These are phyloP conservation scores for Quillaja saponaria DNA, from an alignment of 306 rosid species.

Conservation along the genomic window DNA sequence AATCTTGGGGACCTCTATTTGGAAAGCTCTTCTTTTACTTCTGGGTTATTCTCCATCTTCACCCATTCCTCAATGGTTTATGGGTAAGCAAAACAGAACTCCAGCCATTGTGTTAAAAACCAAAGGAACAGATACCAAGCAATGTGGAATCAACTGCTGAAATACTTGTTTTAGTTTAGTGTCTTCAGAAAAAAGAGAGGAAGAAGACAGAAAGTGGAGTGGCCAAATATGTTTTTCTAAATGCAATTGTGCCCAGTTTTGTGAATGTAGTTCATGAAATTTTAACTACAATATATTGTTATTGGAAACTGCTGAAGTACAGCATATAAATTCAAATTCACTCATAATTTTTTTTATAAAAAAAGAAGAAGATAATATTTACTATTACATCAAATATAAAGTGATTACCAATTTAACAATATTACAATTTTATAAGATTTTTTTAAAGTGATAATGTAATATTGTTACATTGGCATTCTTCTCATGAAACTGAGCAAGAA, in stretches of 20 bases:
- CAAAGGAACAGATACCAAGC: conserved; percentile 82
- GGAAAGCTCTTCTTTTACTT: conserved; percentile 96
- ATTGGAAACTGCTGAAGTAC: conserved; percentile 28
- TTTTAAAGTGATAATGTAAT: too few species aligned
- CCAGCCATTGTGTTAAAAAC: conserved; percentile 89
- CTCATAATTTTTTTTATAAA: conserved; percentile 28
- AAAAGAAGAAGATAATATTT: too few species aligned
- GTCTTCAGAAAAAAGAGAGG: conserved; percentile 52
- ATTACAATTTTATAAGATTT: too few species aligned
- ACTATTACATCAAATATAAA: too few species aligned
- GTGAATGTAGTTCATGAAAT: conserved; percentile 45
- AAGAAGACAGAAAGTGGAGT: conserved; percentile 31
- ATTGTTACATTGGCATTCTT: too few species aligned
- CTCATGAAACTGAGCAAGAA: too few species aligned
- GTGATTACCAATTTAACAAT: too few species aligned
- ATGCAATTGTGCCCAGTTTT: conserved; percentile 52
- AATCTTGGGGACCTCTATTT: conserved; percentile 95
- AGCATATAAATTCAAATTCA: conserved; percentile 27
- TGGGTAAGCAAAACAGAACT: conserved; percentile 96
- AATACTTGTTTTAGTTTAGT: conserved; percentile 29
- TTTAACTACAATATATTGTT: conserved; percentile 33
- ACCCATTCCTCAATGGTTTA: conserved; percentile 97
- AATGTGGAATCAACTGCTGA: conserved; percentile 91
- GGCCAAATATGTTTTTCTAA: conserved; percentile 27
- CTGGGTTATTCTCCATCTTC: conserved; percentile 95